Base-by-base conservation (phyloP, 192 early-diverging fungal genomes). In the Linnemannia elongata region DNA sequence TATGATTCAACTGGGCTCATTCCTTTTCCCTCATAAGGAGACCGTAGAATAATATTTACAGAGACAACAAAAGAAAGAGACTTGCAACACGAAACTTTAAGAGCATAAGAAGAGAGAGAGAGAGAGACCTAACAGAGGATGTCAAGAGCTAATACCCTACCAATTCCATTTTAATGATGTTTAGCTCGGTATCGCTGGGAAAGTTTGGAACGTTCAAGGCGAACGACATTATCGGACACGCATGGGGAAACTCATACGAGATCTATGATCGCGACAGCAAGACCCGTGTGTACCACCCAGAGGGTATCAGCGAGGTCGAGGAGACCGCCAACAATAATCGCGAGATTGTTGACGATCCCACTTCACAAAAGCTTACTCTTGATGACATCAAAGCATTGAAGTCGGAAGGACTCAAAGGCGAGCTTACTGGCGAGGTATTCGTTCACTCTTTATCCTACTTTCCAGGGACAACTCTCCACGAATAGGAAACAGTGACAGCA, bases 201-300 rank as follows among this genome's bases (percentile, higher is more conserved):
- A 99, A 98, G 88, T 98, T 99, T 91, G 98, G 98, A 45, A 90
- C 90, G 42, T 97, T 98, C 89, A 83, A 92, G 74, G 92, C 93
- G 15, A 91, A 95, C 79, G 94, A 93, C 77, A 89, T 99, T 27
- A 94, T 99, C 72, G 98, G 97, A 5, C 88, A 92, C 54, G 92
- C 94, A 2, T 98, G 94, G 88, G 96, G 96, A 45, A 88, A 96
- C 52, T 94, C 95, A 0, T 98, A 94, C 60, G 97, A 98, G 88
- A 96, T 97, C 38, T 90, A 92, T 69, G 94, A 93, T 84, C 91
- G 88, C 73, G 93, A 89, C 72, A 88, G 90, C 85, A 87, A 87
- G 68, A 87, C 80, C 17, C 69, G 85, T 18, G 63, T 81, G 55
- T 87, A 87, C 42, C 79, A 78, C 45, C 68, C 57, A 17, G 85